Base-by-base conservation (phyloP, 192 early-diverging fungal species). In the Oehlia diaphana region DNA sequence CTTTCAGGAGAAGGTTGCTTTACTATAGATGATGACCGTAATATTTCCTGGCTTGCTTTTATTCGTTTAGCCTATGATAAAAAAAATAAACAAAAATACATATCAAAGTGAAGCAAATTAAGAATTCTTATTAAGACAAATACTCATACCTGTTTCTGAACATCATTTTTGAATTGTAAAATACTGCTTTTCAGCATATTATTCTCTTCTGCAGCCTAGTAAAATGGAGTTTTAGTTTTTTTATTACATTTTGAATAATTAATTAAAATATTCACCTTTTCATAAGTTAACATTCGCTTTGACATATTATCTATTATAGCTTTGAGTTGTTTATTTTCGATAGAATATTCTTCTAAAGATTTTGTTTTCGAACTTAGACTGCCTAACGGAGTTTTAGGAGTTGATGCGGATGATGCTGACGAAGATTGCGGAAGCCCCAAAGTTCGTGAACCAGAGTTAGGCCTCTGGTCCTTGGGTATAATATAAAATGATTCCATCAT, bases 281-380 rank as follows among this genome's bases (percentile, higher is more conserved):
- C 91, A 76, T 89, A 83, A 21, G 83, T 13, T 10, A 83, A 62
- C 23, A 92, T 81, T 61, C 88, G 82, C 63, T 81, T 86, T 13
- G 92, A 87, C 0, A 94, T 79, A 9, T 83, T 81, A 71, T 94
- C 91, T 21, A 95, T 53, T 1, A 89, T 88, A 69, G 86, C 79
- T 76, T 90, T 91, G 42, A 94, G 77, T 37, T 91, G 88, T 21
- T 89, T 79, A 65, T 94, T 94, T 79, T 94, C 93, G 10, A 92
- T 80, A 9, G 86, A 79, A 63, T 89, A 87, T 79, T 94, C 93
- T 79, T 94, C 92, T 35, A 85, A 31, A 14, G 90, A 92, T 82
- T 92, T 91, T 49, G 77, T 85, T 1, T 81, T 68, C 0, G 31
- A 31, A 21, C 73, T 44, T 14, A 44, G 65, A 76, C 37, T 76